Evolutionary conservation across 768 basidiomycete genomes (phyloP), one percentile per base, ranked within the genome.

Genomic region (Mrakia blollopis): DNA sequence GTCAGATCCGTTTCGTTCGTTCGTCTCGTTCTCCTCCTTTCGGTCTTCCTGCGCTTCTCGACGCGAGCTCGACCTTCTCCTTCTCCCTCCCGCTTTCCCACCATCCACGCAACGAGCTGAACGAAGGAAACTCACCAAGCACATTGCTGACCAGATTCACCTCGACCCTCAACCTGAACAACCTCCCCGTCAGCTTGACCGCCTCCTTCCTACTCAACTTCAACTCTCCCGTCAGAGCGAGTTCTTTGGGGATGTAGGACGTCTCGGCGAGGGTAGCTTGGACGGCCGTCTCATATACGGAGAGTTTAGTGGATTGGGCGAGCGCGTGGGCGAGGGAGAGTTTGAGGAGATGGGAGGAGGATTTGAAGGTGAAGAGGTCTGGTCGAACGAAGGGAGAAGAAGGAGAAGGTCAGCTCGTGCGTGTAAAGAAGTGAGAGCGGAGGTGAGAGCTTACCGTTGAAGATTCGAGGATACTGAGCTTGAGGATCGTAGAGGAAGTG

Each of bases 281-380:
- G 32, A 93, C 90, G 63, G 87, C 88, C 4, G 90, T 86, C 83
- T 98, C 95, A 81, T 92, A 95, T 79, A 90, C 90, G 6, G 92
- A 92, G 7, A 98, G 88, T 28, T 97, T 89, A 0, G 94, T 96
- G 0, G 93, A 95, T 83, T 98, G 95, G 3, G 94, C 95, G 32
- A 97, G 88, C 3, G 94, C 95, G 79, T 98, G 95, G 0, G 95
- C 89, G 72, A 98, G 89, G n/a, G 94, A 94, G 25, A 98, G 87
- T 81, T 94, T 81, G 79, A 81, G 79, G 57, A 94, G 88, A 80
- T 93, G 92, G 0, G 94, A 95, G 35, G 90, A 91, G 0, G 92
- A 91, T 85, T 94, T 95, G 82, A 97, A 90, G 5, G 95, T 78
- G 73, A 78, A 78, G 37, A 78, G 73, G 54, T 78, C 76, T 77